Conservation (phyloP, 148 eudicot species). For the Rhododendron kiyosumense region DNA sequence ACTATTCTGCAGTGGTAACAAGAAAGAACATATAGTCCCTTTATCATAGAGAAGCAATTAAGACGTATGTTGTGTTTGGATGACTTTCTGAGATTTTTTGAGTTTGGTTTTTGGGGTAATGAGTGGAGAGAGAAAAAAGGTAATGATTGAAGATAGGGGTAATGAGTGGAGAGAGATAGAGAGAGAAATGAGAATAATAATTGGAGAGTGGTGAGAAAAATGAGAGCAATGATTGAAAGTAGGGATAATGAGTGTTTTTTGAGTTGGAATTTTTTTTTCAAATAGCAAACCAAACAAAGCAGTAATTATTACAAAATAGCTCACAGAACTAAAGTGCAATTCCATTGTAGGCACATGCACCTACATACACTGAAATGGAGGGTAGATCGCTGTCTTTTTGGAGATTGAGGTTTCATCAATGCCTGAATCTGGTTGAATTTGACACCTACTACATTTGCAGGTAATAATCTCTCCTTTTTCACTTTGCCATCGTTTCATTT, state of each 20-base stretch:
- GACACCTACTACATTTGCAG: background rate
- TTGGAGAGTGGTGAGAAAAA: too few species aligned
- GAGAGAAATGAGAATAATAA: too few species aligned
- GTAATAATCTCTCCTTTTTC: background rate
- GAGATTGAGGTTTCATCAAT: background rate
- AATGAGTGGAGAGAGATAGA: too few species aligned
- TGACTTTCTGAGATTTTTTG: too few species aligned
- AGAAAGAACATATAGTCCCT: background rate
- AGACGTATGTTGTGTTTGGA: background rate
- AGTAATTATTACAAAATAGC: background rate
- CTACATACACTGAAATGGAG: background rate
- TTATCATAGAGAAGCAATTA: background rate
- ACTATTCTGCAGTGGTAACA: conserved; percentile 46
- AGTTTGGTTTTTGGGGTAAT: too few species aligned
- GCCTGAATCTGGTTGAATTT: background rate
- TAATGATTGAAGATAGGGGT: too few species aligned
- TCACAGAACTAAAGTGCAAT: background rate
- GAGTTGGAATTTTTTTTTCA: too few species aligned
- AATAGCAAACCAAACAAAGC: too few species aligned
- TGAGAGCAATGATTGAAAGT: too few species aligned
- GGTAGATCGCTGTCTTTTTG: background rate
- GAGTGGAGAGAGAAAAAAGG: too few species aligned
- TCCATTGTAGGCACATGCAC: background rate
- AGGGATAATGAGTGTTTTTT: too few species aligned
- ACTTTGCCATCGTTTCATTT: background rate